These are phyloP conservation scores for Penicillium sp. DNA, from an alignment of 2,329 filamentous ascomycete species.

Conservation along the genomic window DNA sequence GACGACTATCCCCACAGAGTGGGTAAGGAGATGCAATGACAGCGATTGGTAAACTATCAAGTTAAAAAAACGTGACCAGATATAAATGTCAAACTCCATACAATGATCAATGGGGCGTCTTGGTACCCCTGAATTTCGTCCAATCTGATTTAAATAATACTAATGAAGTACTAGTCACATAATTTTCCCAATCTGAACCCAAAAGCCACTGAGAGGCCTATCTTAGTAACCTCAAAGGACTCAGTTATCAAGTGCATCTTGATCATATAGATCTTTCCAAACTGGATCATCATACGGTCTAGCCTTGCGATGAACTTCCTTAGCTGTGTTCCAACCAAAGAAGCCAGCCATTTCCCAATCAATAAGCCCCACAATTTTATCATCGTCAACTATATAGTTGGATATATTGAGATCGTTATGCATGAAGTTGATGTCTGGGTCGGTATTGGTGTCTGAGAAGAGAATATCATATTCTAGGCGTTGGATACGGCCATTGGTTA, in stretches of 20 bases:
- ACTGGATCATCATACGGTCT: conserved; percentile 18
- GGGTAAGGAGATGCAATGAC: not conserved
- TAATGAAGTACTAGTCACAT: too few species aligned
- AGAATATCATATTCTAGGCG: conserved; percentile 37
- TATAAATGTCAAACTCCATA: too few species aligned
- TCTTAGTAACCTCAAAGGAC: too few species aligned
- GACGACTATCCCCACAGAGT: conserved; percentile 3
- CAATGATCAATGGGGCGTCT: too few species aligned
- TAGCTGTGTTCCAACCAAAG: conserved; percentile 30
- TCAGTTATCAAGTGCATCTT: conserved; percentile 32
- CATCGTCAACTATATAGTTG: conserved; percentile 41
- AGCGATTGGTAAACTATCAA: too few species aligned
- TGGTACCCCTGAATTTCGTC: too few species aligned
- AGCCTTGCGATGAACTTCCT: conserved; percentile 21
- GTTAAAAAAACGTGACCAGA: too few species aligned
- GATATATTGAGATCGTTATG: conserved; percentile 43
- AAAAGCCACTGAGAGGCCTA: too few species aligned
- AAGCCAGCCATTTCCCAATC: conserved; percentile 47
- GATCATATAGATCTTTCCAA: conserved; percentile 28
- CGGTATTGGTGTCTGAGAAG: conserved; percentile 25
- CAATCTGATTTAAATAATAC: too few species aligned
- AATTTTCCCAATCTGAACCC: too few species aligned
- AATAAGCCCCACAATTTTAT: conserved; percentile 41
- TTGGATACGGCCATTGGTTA: conserved; percentile 29
- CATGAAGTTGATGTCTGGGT: conserved; percentile 35